Percentiles rank a stretch among this genome's conserved stretches.
phyloP scores from a whole-genome alignment of 2,329 filamentous ascomycete genomes.

The Penicillium sp. region DNA sequence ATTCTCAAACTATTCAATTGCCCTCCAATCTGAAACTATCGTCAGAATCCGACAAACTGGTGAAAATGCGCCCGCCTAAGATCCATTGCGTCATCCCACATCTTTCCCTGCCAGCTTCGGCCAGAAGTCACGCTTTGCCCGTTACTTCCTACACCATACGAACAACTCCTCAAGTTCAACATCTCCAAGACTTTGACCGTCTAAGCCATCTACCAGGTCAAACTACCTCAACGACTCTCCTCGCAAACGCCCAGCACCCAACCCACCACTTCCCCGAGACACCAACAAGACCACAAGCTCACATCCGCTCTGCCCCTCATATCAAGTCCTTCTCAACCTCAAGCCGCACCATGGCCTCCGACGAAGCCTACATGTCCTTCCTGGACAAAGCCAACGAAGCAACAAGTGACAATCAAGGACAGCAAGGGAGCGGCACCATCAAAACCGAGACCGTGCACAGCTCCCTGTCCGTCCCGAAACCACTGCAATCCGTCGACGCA shows the following conservation, averaged over 20 bases:
- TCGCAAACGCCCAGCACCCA: background rate
- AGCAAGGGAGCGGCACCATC: constrained; percentile 22
- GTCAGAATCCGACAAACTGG: background rate
- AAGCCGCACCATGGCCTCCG: constrained; percentile 50
- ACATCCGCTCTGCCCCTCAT: constrained; percentile 6
- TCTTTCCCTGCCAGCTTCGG: constrained; percentile 12
- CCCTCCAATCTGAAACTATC: background rate
- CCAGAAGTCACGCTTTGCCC: constrained; percentile 7
- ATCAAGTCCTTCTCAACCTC: constrained; percentile 15
- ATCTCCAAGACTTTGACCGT: background rate
- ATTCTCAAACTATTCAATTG: too few relatives aligned
- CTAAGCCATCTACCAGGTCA: background rate
- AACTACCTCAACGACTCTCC: background rate
- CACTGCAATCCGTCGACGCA: constrained; percentile 55
- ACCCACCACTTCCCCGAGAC: constrained; percentile 9
- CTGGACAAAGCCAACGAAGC: constrained; percentile 82
- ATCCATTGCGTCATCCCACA: constrained; percentile 28
- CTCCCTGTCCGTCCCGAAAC: constrained; percentile 58
- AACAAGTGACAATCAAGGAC: constrained; percentile 34
- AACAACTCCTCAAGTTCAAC: background rate
- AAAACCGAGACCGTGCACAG: constrained; percentile 41
- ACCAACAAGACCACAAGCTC: constrained; percentile 5
- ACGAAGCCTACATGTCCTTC: constrained; percentile 80
- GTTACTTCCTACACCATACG: constrained; percentile 14
- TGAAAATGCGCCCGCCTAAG: constrained; percentile 16